These are phyloP conservation scores for Xylariomycetidae sp. DNA, from an alignment of 2,329 filamentous ascomycete species.

Conservation along the genomic window DNA sequence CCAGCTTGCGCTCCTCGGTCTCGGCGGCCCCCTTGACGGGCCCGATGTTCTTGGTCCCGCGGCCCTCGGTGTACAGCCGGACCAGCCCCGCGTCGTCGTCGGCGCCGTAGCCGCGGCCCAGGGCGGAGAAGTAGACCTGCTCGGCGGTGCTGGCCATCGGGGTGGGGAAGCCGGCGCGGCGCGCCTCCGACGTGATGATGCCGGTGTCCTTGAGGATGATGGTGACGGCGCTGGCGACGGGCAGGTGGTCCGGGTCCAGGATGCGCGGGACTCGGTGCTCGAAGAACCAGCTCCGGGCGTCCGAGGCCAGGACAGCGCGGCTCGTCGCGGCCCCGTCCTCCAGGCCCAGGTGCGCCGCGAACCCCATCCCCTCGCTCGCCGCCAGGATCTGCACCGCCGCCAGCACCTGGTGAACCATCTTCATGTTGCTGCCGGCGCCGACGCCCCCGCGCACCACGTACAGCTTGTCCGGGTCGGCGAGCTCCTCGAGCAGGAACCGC, in stretches of 20 bases:
- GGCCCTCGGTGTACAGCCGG: constrained; percentile 37
- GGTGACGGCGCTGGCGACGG: constrained; percentile 52
- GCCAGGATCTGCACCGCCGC: constrained; percentile 60
- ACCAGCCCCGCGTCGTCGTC: constrained; percentile 42
- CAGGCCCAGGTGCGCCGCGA: constrained; percentile 52
- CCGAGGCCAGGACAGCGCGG: constrained; percentile 39
- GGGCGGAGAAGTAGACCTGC: constrained; percentile 57
- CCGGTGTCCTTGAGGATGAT: constrained; percentile 59
- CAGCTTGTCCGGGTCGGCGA: constrained; percentile 59
- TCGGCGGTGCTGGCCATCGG: constrained; percentile 60
- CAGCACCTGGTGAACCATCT: constrained; percentile 61
- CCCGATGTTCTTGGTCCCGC: constrained; percentile 28
- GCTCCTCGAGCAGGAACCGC: constrained; percentile 54
- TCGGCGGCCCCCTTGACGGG: constrained; percentile 20
- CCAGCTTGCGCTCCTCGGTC: constrained; percentile 32
- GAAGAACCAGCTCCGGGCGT: constrained; percentile 58
- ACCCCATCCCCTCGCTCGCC: constrained; percentile 55
- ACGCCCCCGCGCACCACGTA: constrained; percentile 57
- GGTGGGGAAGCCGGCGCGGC: constrained; percentile 52
- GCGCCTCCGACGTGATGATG: constrained; percentile 64
- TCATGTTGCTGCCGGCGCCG: constrained; percentile 57
- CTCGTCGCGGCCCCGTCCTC: constrained; percentile 38
- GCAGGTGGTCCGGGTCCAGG: constrained; percentile 45
- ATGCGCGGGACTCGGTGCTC: constrained; percentile 55
- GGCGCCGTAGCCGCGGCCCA: constrained; percentile 49